Evolutionary conservation across 2,329 filamentous ascomycete species (phyloP).

Genomic region (Fusarium virguliforme): DNA sequence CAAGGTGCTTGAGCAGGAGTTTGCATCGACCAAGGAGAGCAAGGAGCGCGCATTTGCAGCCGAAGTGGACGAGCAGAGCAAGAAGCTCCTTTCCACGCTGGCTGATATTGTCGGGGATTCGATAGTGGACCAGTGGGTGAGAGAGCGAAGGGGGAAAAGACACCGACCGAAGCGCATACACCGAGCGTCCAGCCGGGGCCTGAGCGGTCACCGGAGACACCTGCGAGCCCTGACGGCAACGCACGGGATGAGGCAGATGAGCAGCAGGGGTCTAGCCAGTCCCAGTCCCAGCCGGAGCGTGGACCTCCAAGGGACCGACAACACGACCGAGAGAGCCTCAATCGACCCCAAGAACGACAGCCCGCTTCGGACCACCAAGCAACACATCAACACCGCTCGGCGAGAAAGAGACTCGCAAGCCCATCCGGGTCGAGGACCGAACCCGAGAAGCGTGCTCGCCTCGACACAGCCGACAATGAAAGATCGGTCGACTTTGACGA

Average conservation of each 20-base stretch:
- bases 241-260: neutral
- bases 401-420: neutral
- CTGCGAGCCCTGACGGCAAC: neutral
- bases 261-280: neutral
- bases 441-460: neutral
- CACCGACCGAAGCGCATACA: neutral
- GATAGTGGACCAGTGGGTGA: neutral
- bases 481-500: constrained; percentile 20
- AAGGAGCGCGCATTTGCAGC: neutral
- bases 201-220: neutral
- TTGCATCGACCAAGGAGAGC: neutral
- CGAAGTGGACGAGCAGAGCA: neutral
- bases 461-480: neutral
- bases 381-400: neutral
- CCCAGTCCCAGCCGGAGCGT: neutral
- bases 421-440: neutral
- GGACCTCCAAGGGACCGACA: neutral
- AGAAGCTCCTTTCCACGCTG: neutral
- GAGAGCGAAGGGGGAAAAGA: neutral
- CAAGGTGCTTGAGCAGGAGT: neutral
- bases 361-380: neutral
- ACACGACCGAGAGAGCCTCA: neutral
- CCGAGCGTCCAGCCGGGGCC: neutral
- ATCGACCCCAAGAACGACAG: neutral
- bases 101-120: neutral